Evolutionary conservation across 306 rosid genomes (phyloP).

Genomic region (Pueraria montana): DNA sequence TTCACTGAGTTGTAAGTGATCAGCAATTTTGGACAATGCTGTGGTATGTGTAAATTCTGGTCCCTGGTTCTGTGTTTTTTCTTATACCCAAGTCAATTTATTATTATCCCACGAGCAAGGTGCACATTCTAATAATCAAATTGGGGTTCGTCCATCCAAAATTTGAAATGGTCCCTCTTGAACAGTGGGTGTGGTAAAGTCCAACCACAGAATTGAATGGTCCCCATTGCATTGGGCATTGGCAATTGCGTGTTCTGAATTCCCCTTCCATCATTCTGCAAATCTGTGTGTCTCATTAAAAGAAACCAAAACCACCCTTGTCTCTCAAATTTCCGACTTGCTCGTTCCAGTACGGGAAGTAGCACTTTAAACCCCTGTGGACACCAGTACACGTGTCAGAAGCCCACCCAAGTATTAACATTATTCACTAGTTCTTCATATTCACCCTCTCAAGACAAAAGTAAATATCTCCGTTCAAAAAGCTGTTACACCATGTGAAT

Average conservation of each 20-base stretch:
- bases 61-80: too few relatives aligned
- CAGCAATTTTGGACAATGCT: too few relatives aligned
- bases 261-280: slow-evolving; percentile 11
- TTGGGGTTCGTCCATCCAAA: background rate
- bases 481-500: background rate
- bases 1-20: too few relatives aligned
- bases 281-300: slow-evolving; percentile 65
- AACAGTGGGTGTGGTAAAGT: background rate
- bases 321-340: slow-evolving; percentile 47
- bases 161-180: background rate
- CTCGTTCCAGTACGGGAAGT: slow-evolving; percentile 18
- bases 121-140: background rate
- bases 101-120: background rate
- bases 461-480: background rate
- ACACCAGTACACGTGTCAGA: slow-evolving; percentile 49
- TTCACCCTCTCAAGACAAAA: background rate
- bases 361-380: background rate
- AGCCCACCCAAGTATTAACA: background rate
- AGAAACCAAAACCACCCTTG: slow-evolving; percentile 64
- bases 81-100: too few relatives aligned
- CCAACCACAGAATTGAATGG: background rate
- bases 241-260: background rate
- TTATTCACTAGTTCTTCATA: background rate
- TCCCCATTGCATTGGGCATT: slow-evolving; percentile 1
- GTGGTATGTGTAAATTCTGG: too few relatives aligned